Percentiles rank a stretch among this genome's conserved stretches.
These are phyloP conservation scores for Pyrus communis DNA, from an alignment of 306 rosid species.

Conservation along the genomic window DNA sequence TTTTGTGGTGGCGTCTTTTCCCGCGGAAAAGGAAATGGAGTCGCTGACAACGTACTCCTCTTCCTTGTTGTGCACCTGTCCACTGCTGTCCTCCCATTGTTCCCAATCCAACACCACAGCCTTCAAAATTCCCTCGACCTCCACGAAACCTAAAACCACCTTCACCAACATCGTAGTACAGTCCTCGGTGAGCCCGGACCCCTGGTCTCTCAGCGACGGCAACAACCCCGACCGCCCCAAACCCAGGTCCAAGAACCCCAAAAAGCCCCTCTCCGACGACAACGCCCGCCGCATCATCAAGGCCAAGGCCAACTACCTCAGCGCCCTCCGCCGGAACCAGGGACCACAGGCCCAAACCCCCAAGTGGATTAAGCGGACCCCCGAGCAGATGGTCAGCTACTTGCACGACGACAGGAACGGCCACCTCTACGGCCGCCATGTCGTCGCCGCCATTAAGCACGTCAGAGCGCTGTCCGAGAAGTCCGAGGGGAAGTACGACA, in stretches of 20 bases:
- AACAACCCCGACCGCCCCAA: conserved; percentile 52
- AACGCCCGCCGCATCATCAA: conserved; percentile 91
- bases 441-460: conserved; percentile 69
- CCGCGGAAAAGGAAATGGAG: not conserved
- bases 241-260: conserved; percentile 45
- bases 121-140: not conserved
- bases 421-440: conserved; percentile 68
- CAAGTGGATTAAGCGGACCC: conserved; percentile 74
- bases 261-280: conserved; percentile 74
- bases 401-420: conserved; percentile 69
- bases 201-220: conserved; percentile 66
- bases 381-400: conserved; percentile 87
- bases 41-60: not conserved
- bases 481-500: conserved; percentile 46
- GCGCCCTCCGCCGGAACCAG: conserved; percentile 63
- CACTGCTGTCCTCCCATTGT: not conserved
- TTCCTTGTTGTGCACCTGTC: not conserved
- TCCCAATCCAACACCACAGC: not conserved
- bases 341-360: conserved; percentile 88
- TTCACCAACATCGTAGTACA: not conserved
- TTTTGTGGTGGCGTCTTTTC: not conserved
- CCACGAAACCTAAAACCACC: not conserved
- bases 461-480: conserved; percentile 57
- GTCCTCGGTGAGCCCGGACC: conserved; percentile 56
- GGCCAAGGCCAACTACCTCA: conserved; percentile 52